phyloP scores from a whole-genome alignment of 2,329 filamentous ascomycete genomes.

The Xylaria sp. region DNA sequence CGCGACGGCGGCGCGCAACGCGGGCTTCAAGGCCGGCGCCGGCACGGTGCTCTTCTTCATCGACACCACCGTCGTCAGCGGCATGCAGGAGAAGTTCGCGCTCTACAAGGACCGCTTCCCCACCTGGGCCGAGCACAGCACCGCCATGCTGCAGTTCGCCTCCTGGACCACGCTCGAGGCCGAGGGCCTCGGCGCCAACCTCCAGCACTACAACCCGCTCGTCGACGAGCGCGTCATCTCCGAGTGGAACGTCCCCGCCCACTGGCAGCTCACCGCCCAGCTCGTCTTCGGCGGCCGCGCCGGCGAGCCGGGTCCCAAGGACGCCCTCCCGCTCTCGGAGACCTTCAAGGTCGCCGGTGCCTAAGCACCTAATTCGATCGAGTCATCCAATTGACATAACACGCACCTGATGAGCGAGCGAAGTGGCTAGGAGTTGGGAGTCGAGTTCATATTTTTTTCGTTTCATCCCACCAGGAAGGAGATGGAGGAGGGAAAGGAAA shows the following conservation, averaged over 20 bases:
- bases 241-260: conserved; percentile 75
- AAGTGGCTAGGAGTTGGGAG: neutral
- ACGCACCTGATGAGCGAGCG: neutral
- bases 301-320: conserved; percentile 70
- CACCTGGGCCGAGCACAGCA: conserved; percentile 78
- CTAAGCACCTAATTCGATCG: conserved; percentile 44
- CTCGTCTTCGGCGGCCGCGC: conserved; percentile 81
- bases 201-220: conserved; percentile 94
- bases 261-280: conserved; percentile 84
- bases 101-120: conserved; percentile 84
- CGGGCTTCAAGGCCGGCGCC: conserved; percentile 75
- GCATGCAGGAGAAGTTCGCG: conserved; percentile 75
- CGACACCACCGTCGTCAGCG: conserved; percentile 74
- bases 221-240: conserved; percentile 77
- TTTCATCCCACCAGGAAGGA: neutral
- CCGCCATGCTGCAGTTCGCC: conserved; percentile 84
- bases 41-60: conserved; percentile 92
- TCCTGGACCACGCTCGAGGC: conserved; percentile 85
- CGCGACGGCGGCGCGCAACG: conserved; percentile 56
- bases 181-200: conserved; percentile 86
- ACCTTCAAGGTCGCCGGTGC: conserved; percentile 73
- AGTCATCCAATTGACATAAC: too few species aligned
- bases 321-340: conserved; percentile 72
- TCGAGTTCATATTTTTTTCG: conserved; percentile 1
- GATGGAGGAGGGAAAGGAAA: neutral